These are phyloP conservation scores for Trichoderma guizhouense DNA, from an alignment of 2,329 filamentous ascomycete species.

Conservation along the genomic window DNA sequence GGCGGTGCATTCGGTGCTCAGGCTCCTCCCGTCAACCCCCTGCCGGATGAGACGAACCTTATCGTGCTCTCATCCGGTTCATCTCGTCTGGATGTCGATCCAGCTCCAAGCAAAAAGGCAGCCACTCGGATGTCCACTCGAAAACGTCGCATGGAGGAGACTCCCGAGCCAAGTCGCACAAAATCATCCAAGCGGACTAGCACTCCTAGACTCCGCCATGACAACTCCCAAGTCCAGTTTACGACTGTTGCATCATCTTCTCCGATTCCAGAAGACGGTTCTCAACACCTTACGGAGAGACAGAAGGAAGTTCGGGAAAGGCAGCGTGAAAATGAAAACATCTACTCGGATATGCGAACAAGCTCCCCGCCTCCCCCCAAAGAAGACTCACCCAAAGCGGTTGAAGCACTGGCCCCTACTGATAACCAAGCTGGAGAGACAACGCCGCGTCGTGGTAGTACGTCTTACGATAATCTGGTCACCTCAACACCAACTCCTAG, in stretches of 20 bases:
- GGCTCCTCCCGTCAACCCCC: slow-evolving; percentile 44
- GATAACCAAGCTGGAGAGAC: slow-evolving; percentile 34
- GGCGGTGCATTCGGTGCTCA: slow-evolving; percentile 39
- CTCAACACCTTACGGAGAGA: slow-evolving; percentile 72
- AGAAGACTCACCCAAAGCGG: slow-evolving; percentile 21
- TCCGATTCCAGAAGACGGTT: slow-evolving; percentile 51
- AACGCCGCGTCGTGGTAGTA: slow-evolving; percentile 44
- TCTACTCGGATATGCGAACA: slow-evolving; percentile 67
- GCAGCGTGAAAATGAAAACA: slow-evolving; percentile 61
- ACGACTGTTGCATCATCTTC: slow-evolving; percentile 62
- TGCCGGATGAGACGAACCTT: slow-evolving; percentile 45
- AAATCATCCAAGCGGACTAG: slow-evolving; percentile 28
- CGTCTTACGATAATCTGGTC: slow-evolving; percentile 50
- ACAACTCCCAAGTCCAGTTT: slow-evolving; percentile 81
- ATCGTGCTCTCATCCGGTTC: slow-evolving; percentile 32
- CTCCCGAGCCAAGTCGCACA: slow-evolving; percentile 25
- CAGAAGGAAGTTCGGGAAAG: slow-evolving; percentile 75
- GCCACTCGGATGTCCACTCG: slow-evolving; percentile 24
- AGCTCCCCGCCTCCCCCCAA: slow-evolving; percentile 35
- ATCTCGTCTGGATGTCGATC: slow-evolving; percentile 24
- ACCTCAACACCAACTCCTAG: slow-evolving; percentile 60
- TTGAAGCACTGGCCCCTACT: background rate
- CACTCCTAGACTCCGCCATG: slow-evolving; percentile 63
- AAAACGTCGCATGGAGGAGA: slow-evolving; percentile 30
- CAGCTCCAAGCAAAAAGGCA: slow-evolving; percentile 20